These are phyloP conservation scores for Claviceps sorghi DNA, from an alignment of 2,329 filamentous ascomycete genomes.

Conservation along the genomic window DNA sequence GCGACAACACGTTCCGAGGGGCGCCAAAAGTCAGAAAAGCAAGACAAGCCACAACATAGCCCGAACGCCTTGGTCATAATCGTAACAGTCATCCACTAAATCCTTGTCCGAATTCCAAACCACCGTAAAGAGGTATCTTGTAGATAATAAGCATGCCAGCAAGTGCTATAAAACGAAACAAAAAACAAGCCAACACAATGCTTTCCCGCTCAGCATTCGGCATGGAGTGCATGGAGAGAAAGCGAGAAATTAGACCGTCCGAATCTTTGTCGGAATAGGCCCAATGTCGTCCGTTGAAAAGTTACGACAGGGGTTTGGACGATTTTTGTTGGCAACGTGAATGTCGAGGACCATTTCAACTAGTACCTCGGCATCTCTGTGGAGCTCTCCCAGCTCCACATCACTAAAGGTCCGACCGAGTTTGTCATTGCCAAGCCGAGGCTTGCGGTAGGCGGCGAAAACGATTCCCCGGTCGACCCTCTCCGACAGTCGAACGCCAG, in stretches of 20 bases:
- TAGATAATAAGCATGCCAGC: slow-evolving; percentile 3
- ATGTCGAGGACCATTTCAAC: slow-evolving; percentile 39
- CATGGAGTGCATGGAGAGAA: no score
- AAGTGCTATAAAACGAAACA: background rate
- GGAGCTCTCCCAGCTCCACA: slow-evolving; percentile 30
- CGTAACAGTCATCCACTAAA: slow-evolving; percentile 10
- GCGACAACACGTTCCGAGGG: background rate
- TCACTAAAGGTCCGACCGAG: slow-evolving; percentile 20
- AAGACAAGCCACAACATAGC: slow-evolving; percentile 6
- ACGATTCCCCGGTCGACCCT: slow-evolving; percentile 36
- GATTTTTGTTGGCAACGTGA: slow-evolving; percentile 25
- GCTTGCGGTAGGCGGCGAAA: slow-evolving; percentile 40
- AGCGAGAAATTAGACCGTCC: no score
- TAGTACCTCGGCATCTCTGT: slow-evolving; percentile 35
- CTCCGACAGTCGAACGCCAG: slow-evolving; percentile 11
- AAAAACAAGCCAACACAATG: slow-evolving; percentile 1
- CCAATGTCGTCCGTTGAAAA: slow-evolving; percentile 22
- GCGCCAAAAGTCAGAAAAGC: background rate
- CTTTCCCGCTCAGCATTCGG: background rate
- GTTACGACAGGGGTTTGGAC: slow-evolving; percentile 14
- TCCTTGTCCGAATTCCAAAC: slow-evolving; percentile 10
- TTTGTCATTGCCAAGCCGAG: slow-evolving; percentile 22
- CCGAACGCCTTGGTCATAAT: slow-evolving; percentile 15
- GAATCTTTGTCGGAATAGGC: slow-evolving; percentile 19
- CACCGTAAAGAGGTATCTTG: slow-evolving; percentile 17